Base-by-base conservation (phyloP, 108 stramenopile genomes). In the Conticribra guillardii region DNA sequence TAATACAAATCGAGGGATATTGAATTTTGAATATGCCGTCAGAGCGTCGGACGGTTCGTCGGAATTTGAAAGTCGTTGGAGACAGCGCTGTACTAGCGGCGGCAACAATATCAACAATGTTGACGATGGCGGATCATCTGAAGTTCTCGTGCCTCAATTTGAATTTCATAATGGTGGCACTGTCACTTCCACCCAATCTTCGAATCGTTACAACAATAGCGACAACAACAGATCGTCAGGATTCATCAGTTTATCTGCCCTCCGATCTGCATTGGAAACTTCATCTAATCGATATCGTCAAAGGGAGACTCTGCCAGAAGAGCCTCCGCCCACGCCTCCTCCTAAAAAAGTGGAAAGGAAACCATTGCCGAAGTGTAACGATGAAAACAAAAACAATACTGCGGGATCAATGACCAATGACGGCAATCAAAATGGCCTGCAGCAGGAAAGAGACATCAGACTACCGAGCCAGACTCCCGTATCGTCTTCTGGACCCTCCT, bases 51-150 rank as follows among this genome's bases (percentile, higher is more conserved):
- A 67, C 21, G 77, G 77, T 0, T 46, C 49, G 3, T 78, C 77
- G 11, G 64, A 76, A 54, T 76, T 76, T 41, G 74, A 68, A 23
- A 18, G 5, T 18, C 67, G 47, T 4, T 68, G 67, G 66, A 67
- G 28, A 45, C 31, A 67, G 8, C 24, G 66, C 54, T 15, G 37
- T 22, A 45, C 14, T 34, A 31, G 45, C 0, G 2, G 34, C 51
- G 17, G 4, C 24, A 3, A 33, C 37, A 32, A 28, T 33, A 33
- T 15, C 21, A 32, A 54, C 33, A 18, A 49, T 37, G 22, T 33
- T 54, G 9, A 53, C 34, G 18, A 32, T 22, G 37, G 51, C 32
- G 17, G 26, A 5, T 9, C 37, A 9, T 41, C 37, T 11, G 5
- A 5, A 5, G 8, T 11, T 41, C 37, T 11, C 14, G 15, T 24